A percentile compares a stretch with the other conserved stretches of the same genome.
Conservation (phyloP, 345 rosid species). For the Eutrema japonicum region DNA sequence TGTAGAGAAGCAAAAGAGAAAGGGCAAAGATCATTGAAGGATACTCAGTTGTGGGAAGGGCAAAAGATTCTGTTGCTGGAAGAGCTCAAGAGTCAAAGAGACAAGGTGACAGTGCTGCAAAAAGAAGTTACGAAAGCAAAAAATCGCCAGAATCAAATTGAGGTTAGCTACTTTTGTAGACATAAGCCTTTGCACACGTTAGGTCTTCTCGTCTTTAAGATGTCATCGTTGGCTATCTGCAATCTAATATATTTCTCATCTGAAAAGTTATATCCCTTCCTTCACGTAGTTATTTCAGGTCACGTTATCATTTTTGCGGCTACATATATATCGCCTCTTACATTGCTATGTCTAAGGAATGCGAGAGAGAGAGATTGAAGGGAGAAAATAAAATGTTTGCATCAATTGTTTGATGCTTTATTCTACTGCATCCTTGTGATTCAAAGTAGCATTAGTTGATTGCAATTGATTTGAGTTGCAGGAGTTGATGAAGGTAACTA, state of each 20-base stretch:
- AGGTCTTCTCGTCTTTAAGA: conserved; percentile 24
- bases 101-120: conserved; percentile 51
- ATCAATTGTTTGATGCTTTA: neutral
- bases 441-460: conserved; percentile 20
- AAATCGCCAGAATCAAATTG: conserved; percentile 42
- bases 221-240: conserved; percentile 2
- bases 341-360: conserved; percentile 1
- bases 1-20: conserved; percentile 76
- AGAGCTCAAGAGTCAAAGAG: conserved; percentile 67
- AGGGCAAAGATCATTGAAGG: conserved; percentile 66
- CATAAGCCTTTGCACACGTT: conserved; percentile 16
- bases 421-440: neutral
- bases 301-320: neutral
- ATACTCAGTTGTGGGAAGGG: conserved; percentile 80
- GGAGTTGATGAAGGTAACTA: conserved; percentile 22
- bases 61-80: conserved; percentile 71
- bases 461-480: conserved; percentile 15
- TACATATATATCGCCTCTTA: neutral
- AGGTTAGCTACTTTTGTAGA: conserved; percentile 39
- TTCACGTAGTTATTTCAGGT: conserved; percentile 14
- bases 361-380: neutral
- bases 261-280: conserved; percentile 7
- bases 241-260: neutral
- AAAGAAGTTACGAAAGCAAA: conserved; percentile 44
- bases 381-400: neutral